Percentiles rank a stretch among this genome's conserved stretches.
These are phyloP conservation scores for Eucalyptus fibrosa DNA, from an alignment of 345 rosid genomes.

Conservation along the genomic window DNA sequence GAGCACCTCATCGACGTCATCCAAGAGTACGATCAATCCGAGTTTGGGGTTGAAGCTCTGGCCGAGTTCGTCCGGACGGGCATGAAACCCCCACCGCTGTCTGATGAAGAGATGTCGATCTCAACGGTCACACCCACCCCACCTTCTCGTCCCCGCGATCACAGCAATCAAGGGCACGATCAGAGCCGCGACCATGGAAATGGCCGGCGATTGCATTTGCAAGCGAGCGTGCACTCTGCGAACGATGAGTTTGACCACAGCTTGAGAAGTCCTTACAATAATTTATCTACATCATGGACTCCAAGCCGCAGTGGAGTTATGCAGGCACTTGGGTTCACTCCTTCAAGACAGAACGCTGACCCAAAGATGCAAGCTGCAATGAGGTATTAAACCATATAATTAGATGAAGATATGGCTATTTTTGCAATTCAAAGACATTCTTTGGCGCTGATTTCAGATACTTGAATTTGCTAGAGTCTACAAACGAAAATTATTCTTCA, in stretches of 20 bases:
- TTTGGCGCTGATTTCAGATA: not conserved
- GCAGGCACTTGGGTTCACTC: slow-evolving; percentile 29
- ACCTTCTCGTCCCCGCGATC: not conserved
- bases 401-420: not conserved
- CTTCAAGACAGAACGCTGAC: slow-evolving; percentile 19
- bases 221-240: not conserved
- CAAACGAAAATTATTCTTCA: not conserved
- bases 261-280: slow-evolving; percentile 33
- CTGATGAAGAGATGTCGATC: slow-evolving; percentile 10
- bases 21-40: slow-evolving; percentile 48
- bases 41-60: slow-evolving; percentile 31
- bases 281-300: slow-evolving; percentile 37
- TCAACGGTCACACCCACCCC: slow-evolving; percentile 16
- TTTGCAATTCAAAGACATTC: not conserved
- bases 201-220: slow-evolving; percentile 14
- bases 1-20: slow-evolving; percentile 55
- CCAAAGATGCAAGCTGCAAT: slow-evolving; percentile 10
- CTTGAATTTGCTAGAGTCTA: not conserved
- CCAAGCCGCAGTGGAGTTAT: slow-evolving; percentile 22
- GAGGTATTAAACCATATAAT: slow-evolving; percentile 16
- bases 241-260: slow-evolving; percentile 25
- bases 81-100: slow-evolving; percentile 32
- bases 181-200: not conserved
- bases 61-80: slow-evolving; percentile 45
- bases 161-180: not conserved